Evolutionary conservation across 768 basidiomycete species (phyloP).

Genomic region (Russula vinacea): DNA sequence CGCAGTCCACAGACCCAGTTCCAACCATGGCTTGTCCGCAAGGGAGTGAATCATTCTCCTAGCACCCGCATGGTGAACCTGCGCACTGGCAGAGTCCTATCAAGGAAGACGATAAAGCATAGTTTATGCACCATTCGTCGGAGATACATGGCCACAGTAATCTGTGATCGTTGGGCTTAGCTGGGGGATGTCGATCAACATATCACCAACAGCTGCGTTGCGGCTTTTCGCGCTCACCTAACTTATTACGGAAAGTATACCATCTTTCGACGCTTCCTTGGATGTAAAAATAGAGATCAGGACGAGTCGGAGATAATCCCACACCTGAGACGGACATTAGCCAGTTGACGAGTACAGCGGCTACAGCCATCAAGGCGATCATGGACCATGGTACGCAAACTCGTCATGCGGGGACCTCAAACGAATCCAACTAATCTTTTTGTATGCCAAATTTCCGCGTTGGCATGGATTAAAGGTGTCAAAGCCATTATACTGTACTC

Average conservation of each 20-base stretch:
- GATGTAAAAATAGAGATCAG: not conserved
- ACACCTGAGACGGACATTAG: not conserved
- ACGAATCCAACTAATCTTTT: not conserved
- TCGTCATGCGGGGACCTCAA: not conserved
- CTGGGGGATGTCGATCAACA: not conserved
- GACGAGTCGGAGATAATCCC: not conserved
- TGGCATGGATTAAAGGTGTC: not conserved
- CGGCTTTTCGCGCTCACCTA: not conserved
- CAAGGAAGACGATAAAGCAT: not conserved
- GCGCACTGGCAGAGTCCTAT: not conserved
- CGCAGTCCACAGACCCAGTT: no score
- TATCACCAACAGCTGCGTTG: not conserved
- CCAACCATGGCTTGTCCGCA: no score
- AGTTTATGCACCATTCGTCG: not conserved
- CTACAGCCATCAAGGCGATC: not conserved
- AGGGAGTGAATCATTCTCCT: no score
- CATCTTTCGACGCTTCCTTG: not conserved
- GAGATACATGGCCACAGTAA: not conserved
- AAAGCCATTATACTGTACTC: not conserved
- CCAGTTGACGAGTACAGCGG: not conserved
- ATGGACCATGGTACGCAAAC: not conserved
- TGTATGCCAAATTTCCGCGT: not conserved
- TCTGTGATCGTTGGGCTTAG: not conserved
- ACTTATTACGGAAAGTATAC: not conserved
- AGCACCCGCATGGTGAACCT: not conserved